These are phyloP conservation scores for Aspergillus japonicus DNA, from an alignment of 2,329 filamentous ascomycete species.

Conservation along the genomic window DNA sequence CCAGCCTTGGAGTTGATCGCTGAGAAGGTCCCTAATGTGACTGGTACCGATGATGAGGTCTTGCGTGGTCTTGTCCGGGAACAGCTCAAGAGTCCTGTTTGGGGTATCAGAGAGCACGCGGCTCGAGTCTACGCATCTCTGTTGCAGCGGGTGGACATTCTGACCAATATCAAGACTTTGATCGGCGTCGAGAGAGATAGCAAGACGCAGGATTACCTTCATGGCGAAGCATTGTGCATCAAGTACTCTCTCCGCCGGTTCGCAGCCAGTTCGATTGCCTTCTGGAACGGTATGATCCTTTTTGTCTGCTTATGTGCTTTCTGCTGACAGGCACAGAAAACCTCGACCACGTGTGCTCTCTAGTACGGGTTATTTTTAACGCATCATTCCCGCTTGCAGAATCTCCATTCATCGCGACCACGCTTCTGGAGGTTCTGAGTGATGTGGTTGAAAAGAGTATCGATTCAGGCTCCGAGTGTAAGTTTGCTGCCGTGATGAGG, in stretches of 20 bases:
- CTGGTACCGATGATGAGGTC: constrained; percentile 32
- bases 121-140: constrained; percentile 45
- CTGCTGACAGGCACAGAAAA: constrained; percentile 28
- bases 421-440: constrained; percentile 39
- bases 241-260: constrained; percentile 40
- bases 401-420: constrained; percentile 37
- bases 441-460: constrained; percentile 37
- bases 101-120: constrained; percentile 49
- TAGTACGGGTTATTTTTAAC: constrained; percentile 26
- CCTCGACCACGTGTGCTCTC: constrained; percentile 24
- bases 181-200: constrained; percentile 18
- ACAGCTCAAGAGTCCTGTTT: constrained; percentile 45
- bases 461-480: constrained; percentile 32
- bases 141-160: constrained; percentile 33
- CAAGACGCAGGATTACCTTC: constrained; percentile 37
- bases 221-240: constrained; percentile 43
- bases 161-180: constrained; percentile 29
- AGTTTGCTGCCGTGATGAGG: background rate
- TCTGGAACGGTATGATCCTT: constrained; percentile 35
- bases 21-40: constrained; percentile 40
- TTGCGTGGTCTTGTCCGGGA: constrained; percentile 34
- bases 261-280: constrained; percentile 30
- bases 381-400: constrained; percentile 28
- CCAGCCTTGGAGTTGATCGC: constrained; percentile 48
- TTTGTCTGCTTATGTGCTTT: background rate